Evolutionary conservation across 768 basidiomycete genomes (phyloP), one percentile per base, ranked within the genome.

Genomic region (Jaapia argillacea): DNA sequence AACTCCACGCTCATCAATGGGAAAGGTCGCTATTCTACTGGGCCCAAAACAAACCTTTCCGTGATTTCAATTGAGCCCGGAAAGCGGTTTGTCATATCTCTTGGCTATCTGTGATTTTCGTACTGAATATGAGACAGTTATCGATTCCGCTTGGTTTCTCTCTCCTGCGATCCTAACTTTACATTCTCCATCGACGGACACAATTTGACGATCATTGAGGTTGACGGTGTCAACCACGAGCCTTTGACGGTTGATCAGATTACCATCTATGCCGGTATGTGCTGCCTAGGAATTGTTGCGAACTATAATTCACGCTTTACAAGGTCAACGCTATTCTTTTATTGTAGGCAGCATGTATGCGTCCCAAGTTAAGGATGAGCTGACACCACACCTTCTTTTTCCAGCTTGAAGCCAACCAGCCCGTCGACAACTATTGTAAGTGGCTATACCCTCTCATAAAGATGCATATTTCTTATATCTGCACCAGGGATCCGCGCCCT

Each of bases 1-100:
- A 60, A 68, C 33, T 50, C 66, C 4, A 69, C 67, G n/a, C 54
- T 67, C 4, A 71, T 72, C 49, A 73, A 72, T 37, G 72, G 72
- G 3, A 38, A 22, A 22, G 37, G 37, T 7, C 37, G 37, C 22
- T 38, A 38, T 21, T 7, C 37, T 22, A 21, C 13, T 7, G 37
- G 7, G 7, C 7, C 37, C 37, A 10, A 10, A 7, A 13, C 37
- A 7, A 22, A 21, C 22, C 21, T 38, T 7, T 10, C 37, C 10
- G 37, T 38, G 37, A 38, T 38, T 6, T 10, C 10, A 7, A 21
- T 38, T 6, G 7, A 10, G 10, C 21, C 7, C 22, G 37, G 37
- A 7, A 38, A 10, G 20, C 37, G 37, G 10, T 57, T 10, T 4
- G 48, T 31, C 24, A n/a, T n/a, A n/a, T n/a, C n/a, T n/a, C n/a